These are phyloP conservation scores for Sporothrix brasiliensis DNA, from an alignment of 2,329 filamentous ascomycete species.

Conservation along the genomic window DNA sequence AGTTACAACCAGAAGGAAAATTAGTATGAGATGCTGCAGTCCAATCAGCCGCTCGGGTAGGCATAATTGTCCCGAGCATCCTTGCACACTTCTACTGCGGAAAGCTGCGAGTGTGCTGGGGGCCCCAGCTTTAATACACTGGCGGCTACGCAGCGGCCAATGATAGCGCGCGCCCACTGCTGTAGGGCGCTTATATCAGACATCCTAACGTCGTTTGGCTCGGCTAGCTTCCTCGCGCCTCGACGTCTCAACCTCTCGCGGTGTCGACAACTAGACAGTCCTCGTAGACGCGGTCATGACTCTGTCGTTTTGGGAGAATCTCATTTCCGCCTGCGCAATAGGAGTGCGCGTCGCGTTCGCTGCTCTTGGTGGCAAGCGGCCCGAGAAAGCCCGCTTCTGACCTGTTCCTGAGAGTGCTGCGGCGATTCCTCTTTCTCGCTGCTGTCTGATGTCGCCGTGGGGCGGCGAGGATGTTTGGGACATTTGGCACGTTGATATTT, in stretches of 20 bases:
- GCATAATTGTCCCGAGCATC: neutral
- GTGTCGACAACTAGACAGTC: neutral
- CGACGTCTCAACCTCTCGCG: neutral
- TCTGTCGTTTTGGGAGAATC: neutral
- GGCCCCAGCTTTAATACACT: conserved; percentile 28
- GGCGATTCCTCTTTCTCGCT: neutral
- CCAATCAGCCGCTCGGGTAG: conserved; percentile 30
- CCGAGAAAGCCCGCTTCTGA: neutral
- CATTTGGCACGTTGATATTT: neutral
- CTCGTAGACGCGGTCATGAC: neutral
- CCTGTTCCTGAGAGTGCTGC: neutral
- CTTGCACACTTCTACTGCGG: neutral
- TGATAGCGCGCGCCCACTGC: conserved; percentile 35
- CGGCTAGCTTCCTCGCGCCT: neutral
- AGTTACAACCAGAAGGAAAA: conserved; percentile 16
- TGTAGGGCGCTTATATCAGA: conserved; percentile 48
- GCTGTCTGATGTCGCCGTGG: neutral
- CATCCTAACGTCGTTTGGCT: conserved; percentile 30
- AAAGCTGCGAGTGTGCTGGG: neutral
- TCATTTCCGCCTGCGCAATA: conserved; percentile 19
- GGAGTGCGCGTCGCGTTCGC: neutral
- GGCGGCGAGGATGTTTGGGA: neutral
- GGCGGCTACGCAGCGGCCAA: conserved; percentile 39
- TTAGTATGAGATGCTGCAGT: neutral
- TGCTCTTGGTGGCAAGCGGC: neutral